Evolutionary conservation across 805 yeast species (phyloP).

Genomic region (Wickerhamia fluorescens): DNA sequence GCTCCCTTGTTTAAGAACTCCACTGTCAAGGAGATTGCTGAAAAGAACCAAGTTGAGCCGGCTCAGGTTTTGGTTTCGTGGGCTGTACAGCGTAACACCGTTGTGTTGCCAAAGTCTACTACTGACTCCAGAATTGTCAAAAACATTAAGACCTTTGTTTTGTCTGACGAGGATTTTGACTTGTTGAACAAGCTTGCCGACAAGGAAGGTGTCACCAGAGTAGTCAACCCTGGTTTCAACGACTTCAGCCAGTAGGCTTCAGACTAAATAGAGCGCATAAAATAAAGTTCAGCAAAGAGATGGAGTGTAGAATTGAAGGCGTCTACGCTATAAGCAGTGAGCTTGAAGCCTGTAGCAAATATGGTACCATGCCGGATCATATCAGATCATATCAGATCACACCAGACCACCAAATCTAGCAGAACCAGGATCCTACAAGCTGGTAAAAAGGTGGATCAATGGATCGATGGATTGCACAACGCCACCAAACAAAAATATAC

Average conservation of each 20-base stretch:
- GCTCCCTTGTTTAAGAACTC: constrained; percentile 46
- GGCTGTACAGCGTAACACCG: constrained; percentile 51
- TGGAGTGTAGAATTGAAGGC: no score
- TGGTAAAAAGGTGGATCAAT: no score
- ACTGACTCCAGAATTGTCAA: constrained; percentile 29
- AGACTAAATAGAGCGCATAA: no score
- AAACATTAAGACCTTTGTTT: constrained; percentile 29
- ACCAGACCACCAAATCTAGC: no score
- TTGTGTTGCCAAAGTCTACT: constrained; percentile 37
- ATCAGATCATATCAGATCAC: no score
- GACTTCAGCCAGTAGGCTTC: constrained; percentile 11
- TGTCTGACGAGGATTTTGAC: constrained; percentile 31
- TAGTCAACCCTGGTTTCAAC: constrained; percentile 18
- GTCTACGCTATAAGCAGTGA: no score
- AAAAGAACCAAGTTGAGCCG: constrained; percentile 34
- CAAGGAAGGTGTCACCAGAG: constrained; percentile 25
- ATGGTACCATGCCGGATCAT: no score
- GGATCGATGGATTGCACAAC: no score
- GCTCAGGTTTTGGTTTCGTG: constrained; percentile 52
- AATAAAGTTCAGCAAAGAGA: no score
- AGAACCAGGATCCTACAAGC: no score
- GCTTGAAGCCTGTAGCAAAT: no score
- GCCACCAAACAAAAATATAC: no score
- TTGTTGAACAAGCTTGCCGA: constrained; percentile 24
- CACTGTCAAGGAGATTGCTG: constrained; percentile 36